Evolutionary conservation across 495 filamentous ascomycete genomes (phyloP), one percentile per base, ranked within the genome.

Genomic region (Penicillium turbatum): DNA sequence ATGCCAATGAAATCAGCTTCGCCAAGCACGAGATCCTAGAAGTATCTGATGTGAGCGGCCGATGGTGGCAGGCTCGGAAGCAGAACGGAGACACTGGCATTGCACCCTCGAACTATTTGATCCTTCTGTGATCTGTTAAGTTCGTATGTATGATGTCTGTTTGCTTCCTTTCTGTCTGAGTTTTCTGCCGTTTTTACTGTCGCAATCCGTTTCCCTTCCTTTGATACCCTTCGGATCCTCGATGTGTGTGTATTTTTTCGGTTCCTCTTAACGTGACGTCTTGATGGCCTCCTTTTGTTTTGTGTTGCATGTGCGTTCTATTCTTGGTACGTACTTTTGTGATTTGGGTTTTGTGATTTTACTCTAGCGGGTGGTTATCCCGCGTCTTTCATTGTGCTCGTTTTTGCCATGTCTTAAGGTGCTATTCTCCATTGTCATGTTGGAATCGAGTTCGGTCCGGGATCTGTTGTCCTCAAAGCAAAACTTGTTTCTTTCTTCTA

Each of bases 61-160:
- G 93, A 72, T 98, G 93, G 93, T 98, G 93, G 93, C 93, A 98
- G 74, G 93, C 93, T 56, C 84, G 89, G 75, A 97, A 97, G 75
- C 82, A 90, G 67, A 96, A 72, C 57, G 93, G 93, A 65, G 91
- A 97, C 61, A 97, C 93, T 45, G 93, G 93, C 60, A 96, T 97
- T 70, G 93, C 93, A 48, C 93, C 93, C 16, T 96, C 90, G 57
- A 98, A 98, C 75, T 98, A 98, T 68, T 79, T 98, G 66, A 97
- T 97, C 70, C 76, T 98, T 64, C 82, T 98, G 83, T 98, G 80
- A 84, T 74, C 45, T 48, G 19, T 13, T 30, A 24, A 24, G 35
- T 47, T 44, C 36, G 47, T 56, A 51, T 36, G 44, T 32, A 10
- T 65, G 52, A 64, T 55, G 61, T 57, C 45, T 53, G n/a, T 49